These are phyloP conservation scores for Caryopteris hybrid DNA, from an alignment of 305 asterid genomes.

Conservation along the genomic window DNA sequence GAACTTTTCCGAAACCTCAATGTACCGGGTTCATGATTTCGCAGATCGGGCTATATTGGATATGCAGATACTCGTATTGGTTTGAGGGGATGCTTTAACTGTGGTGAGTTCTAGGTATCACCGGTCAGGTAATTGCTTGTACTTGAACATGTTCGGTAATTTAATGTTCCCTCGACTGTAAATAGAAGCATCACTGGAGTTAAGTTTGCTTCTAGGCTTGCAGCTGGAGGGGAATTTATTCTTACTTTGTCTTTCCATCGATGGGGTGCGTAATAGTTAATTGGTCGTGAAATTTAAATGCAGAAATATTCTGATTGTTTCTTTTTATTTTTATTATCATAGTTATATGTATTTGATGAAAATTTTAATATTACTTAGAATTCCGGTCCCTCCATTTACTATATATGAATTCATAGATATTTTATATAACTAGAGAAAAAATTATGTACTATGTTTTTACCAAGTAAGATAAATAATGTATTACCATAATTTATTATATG, in stretches of 20 bases:
- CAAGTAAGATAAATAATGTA: too few species aligned
- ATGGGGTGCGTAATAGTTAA: background rate
- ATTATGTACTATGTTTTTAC: too few species aligned
- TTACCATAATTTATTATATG: too few species aligned
- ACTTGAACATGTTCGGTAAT: background rate
- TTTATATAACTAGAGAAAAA: background rate
- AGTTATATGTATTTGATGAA: background rate
- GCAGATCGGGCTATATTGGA: background rate
- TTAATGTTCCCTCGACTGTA: background rate
- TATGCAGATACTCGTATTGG: background rate
- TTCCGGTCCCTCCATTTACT: background rate
- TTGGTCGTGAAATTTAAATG: background rate
- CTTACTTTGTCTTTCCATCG: background rate
- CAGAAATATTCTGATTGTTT: background rate
- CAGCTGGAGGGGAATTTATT: background rate
- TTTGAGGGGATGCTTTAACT: background rate
- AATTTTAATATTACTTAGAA: background rate
- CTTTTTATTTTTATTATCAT: background rate
- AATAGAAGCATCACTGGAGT: background rate
- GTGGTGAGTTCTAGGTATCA: background rate
- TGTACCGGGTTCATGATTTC: constrained; percentile 21
- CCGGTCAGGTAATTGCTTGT: background rate
- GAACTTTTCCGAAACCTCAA: constrained; percentile 69
- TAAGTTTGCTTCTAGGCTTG: background rate
- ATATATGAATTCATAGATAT: too few species aligned